These are phyloP conservation scores for Fusarium sp. DNA, from an alignment of 2,329 filamentous ascomycete genomes.

Conservation along the genomic window DNA sequence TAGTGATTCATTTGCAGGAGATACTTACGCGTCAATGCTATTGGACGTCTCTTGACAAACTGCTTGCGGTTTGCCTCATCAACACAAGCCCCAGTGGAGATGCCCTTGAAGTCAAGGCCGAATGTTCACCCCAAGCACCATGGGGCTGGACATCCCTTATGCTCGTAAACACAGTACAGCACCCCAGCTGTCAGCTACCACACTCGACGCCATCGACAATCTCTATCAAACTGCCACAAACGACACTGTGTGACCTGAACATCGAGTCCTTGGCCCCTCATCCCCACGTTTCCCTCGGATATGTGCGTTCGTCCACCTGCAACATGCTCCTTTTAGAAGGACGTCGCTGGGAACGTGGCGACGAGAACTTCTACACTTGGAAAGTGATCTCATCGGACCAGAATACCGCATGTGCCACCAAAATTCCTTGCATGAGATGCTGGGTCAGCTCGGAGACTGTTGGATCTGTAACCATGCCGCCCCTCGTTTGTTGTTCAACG, in stretches of 20 bases:
- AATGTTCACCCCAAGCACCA: not conserved
- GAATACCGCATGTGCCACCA: not conserved
- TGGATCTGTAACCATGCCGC: constrained; percentile 15
- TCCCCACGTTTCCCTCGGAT: constrained; percentile 28
- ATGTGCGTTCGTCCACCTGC: constrained; percentile 36
- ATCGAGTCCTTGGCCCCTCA: constrained; percentile 11
- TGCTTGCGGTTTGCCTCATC: not conserved
- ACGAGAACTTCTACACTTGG: constrained; percentile 2
- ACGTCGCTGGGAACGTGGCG: constrained; percentile 7
- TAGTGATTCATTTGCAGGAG: not conserved
- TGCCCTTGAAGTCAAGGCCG: not conserved
- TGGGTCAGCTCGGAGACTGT: not conserved
- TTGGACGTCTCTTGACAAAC: not conserved
- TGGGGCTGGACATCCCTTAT: not conserved
- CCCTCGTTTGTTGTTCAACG: not conserved
- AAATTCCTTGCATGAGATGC: constrained; percentile 17
- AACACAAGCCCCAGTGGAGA: not conserved
- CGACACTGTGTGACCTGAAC: constrained; percentile 20
- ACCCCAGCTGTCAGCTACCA: not conserved
- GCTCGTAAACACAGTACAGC: constrained; percentile 1
- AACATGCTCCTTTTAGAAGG: constrained; percentile 33
- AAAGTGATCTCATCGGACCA: constrained; percentile 20
- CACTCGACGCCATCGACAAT: not conserved
- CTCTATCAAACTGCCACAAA: constrained; percentile 8
- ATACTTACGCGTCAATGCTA: not conserved